Evolutionary conservation across 108 stramenopile genomes (phyloP), one percentile per base, ranked within the genome.

Genomic region (Thalassiosira profunda): DNA sequence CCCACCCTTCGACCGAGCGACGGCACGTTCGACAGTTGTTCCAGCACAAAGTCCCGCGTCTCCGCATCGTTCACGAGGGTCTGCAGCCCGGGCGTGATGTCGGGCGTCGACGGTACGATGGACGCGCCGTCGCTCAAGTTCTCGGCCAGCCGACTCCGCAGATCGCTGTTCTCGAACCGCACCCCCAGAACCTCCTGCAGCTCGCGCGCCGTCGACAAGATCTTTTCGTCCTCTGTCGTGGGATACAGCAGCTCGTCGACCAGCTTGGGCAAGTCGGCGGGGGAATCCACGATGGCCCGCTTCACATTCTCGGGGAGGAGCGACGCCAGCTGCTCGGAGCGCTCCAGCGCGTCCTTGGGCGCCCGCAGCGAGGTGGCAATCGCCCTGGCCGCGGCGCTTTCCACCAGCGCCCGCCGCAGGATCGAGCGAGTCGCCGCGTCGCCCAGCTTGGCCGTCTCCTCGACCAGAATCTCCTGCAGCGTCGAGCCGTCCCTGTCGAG

Each of bases 401-500:
- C 86, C 9, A 88, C 84, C 15, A 91, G 44, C 0, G 81, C 80
- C 29, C 62, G 72, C 11, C 84, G 73, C 9, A 91, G 79, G 2
- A 87, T 55, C 5, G 83, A 40, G 29, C 87, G 68, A 8, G 84
- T 81, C 15, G 84, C 48, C 20, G 90, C 90, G 49, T 91, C 90
- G 8, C 87, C 87, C 24, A 86, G 54, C 45, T 74, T 80, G n/a
- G 87, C 90, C 11, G 86, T 64, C 63, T 91, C 90, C 29, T 88
- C 87, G 20, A 91, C 75, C 17, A 91, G 34, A 44, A 88, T 86
- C 21, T 91, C 90, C 62, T 91, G 90, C 4, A 91, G 51, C 0
- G 85, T 85, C 1, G 83, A 85, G 28, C 90, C 87, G 10, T 91
- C 77, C 37, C 80, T 76, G 70, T 81, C 81, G 43, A 91, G 58